Base-by-base conservation (phyloP, 805 yeast species). In the Dipodascus geniculatus region DNA sequence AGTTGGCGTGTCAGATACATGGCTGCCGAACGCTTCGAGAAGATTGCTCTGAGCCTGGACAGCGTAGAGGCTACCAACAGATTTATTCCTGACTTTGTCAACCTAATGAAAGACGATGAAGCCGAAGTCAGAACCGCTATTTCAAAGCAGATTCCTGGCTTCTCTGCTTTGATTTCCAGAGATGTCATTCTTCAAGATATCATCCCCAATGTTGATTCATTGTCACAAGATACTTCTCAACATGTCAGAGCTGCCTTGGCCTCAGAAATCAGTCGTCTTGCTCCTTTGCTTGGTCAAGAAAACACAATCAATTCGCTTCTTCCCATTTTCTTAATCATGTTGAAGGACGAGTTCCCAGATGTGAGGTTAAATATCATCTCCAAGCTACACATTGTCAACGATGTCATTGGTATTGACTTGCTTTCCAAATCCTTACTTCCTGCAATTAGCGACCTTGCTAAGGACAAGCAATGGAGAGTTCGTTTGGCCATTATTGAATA, bases 1-100 rank as follows among this genome's bases (percentile, higher is more conserved):
- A 85, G 95, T 64, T 93, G 99, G 99, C 82, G 99, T 69, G 98
- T 93, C 54, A 83, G 99, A 64, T 93, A 91, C 71, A 89, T 93
- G 83, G 95, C 96, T 33, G 96, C 97, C n/a, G 97, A 91, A 67
- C 78, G 89, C 62, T 90, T 89, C 65, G 87, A 83, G 61, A 73
- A 75, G 57, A 77, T 93, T 56, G 87, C 95, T 1, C 61, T 71
- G 17, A 81, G 80, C 59, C 82, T 90, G 63, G 74, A 75, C 60
- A 74, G 76, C 57, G 75, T 79, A 51, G 79, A 77, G 42, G 71
- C 74, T 28, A 83, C 81, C 58, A 73, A 80, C 54, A 62, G 66
- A 56, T 75, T 84, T 57, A 80, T 82, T 50, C 83, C 83, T 44
- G 85, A 89, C 49, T 83, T 91, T 65, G 75, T 88, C 56, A 66